phyloP scores from a whole-genome alignment of 495 filamentous ascomycete species.

The Penicillium crystallinum region DNA sequence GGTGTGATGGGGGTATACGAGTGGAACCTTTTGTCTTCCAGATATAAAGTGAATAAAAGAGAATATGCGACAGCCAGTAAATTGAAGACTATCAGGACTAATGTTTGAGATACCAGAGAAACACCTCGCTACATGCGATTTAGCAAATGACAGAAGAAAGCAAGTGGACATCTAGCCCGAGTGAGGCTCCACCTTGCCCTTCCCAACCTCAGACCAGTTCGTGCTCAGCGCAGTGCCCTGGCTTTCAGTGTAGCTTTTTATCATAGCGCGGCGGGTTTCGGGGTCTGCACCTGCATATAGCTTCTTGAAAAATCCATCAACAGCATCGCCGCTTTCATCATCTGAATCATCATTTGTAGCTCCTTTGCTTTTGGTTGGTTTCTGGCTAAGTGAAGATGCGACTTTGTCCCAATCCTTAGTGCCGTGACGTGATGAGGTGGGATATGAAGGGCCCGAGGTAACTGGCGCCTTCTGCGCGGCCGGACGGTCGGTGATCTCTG shows the following conservation, averaged over 20 bases:
- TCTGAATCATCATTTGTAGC: conserved; percentile 44
- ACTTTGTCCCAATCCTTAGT: conserved; percentile 92
- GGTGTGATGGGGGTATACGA: background rate
- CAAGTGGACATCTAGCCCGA: conserved; percentile 39
- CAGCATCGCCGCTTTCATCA: conserved; percentile 63
- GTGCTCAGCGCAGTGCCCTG: conserved; percentile 92
- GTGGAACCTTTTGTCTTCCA: background rate
- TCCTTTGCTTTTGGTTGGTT: conserved; percentile 29
- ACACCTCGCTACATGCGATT: conserved; percentile 24
- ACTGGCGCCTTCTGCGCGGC: conserved; percentile 20
- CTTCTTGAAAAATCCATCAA: conserved; percentile 86
- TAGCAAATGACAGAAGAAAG: background rate
- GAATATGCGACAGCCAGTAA: background rate
- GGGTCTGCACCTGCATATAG: conserved; percentile 74
- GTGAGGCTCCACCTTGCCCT: conserved; percentile 61
- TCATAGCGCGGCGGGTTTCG: conserved; percentile 87
- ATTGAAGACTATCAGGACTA: background rate
- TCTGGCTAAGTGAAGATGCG: conserved; percentile 49
- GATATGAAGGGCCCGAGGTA: conserved; percentile 59
- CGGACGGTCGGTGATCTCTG: conserved; percentile 26
- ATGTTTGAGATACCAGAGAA: background rate
- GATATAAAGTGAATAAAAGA: background rate
- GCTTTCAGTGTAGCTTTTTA: conserved; percentile 94
- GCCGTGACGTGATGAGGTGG: conserved; percentile 79
- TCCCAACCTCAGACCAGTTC: conserved; percentile 81